A percentile compares a stretch with the other conserved stretches of the same genome.
These are phyloP conservation scores for Xylariaceae sp. DNA, from an alignment of 2,329 filamentous ascomycete genomes.

Conservation along the genomic window DNA sequence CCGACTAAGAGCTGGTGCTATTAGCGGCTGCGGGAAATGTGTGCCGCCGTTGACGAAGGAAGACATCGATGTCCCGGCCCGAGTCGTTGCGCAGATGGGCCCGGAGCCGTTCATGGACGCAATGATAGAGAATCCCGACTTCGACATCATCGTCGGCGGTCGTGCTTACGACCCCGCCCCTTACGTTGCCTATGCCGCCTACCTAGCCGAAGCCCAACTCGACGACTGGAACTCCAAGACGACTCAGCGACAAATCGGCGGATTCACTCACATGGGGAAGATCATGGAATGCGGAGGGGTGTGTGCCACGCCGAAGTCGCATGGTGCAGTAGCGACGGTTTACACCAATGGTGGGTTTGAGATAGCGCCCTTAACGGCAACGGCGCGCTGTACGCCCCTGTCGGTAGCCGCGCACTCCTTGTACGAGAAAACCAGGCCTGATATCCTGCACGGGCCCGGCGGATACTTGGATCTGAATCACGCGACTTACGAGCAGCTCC, in stretches of 20 bases:
- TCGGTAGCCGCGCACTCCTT: slow-evolving; percentile 57
- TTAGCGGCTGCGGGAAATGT: slow-evolving; percentile 43
- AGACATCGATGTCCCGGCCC: slow-evolving; percentile 42
- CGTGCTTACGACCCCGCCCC: slow-evolving; percentile 46
- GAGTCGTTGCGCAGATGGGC: slow-evolving; percentile 49
- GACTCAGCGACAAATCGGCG: slow-evolving; percentile 34
- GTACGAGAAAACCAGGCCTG: slow-evolving; percentile 58
- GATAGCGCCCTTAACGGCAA: slow-evolving; percentile 44
- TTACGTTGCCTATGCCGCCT: slow-evolving; percentile 43
- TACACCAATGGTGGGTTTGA: slow-evolving; percentile 49
- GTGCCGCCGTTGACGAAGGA: slow-evolving; percentile 43
- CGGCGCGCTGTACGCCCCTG: slow-evolving; percentile 47
- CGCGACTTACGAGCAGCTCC: slow-evolving; percentile 47
- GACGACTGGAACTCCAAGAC: slow-evolving; percentile 11
- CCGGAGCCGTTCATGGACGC: slow-evolving; percentile 45
- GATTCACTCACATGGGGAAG: slow-evolving; percentile 56
- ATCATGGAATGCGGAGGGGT: slow-evolving; percentile 56
- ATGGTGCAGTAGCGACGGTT: slow-evolving; percentile 45
- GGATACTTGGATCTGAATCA: slow-evolving; percentile 47
- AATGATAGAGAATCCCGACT: slow-evolving; percentile 32
- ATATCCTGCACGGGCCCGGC: slow-evolving; percentile 53
- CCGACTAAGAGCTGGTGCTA: slow-evolving; percentile 32
- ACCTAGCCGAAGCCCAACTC: slow-evolving; percentile 21
- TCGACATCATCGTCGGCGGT: slow-evolving; percentile 52
- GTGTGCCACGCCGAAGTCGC: slow-evolving; percentile 51